Evolutionary conservation across 2,329 filamentous ascomycete species (phyloP).

Genomic region (Alternaria rosae): DNA sequence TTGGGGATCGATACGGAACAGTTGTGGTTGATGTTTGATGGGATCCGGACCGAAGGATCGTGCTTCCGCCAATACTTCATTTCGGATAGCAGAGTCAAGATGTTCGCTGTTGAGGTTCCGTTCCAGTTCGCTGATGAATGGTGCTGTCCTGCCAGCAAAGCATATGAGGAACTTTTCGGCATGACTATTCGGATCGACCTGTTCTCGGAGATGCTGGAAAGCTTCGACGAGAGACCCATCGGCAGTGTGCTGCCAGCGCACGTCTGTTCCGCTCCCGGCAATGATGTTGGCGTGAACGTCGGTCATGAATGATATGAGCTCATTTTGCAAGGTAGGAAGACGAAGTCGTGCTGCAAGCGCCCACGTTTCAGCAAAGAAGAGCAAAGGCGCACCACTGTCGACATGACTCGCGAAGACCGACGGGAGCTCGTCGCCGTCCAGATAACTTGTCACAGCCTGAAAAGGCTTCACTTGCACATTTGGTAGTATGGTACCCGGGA

Average conservation of each 20-base stretch:
- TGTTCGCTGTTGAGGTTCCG: not conserved
- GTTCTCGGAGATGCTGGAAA: not conserved
- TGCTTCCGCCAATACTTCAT: not conserved
- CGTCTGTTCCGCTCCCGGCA: not conserved
- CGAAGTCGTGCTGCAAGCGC: conserved; percentile 9
- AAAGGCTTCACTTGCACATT: not conserved
- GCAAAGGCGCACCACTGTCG: not conserved
- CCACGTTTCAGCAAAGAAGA: conserved; percentile 17
- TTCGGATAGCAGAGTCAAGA: not conserved
- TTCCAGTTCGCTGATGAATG: not conserved
- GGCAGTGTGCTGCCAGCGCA: not conserved
- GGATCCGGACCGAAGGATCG: not conserved
- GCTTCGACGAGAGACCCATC: not conserved
- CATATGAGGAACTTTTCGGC: conserved; percentile 19
- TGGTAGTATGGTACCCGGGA: not conserved
- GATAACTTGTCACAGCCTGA: not conserved
- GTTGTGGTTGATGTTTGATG: not conserved
- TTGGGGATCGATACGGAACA: not conserved
- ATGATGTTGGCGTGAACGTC: conserved; percentile 3
- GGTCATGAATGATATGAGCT: conserved; percentile 2
- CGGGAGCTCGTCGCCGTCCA: not conserved
- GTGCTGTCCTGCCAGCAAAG: conserved; percentile 6
- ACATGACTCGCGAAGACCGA: not conserved
- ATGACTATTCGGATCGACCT: not conserved
- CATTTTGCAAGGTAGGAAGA: conserved; percentile 11